Percentiles rank a stretch among this genome's conserved stretches.
phyloP scores from a whole-genome alignment of 805 yeast genomes.

The Cyberlindnera samutprakarnensis region DNA sequence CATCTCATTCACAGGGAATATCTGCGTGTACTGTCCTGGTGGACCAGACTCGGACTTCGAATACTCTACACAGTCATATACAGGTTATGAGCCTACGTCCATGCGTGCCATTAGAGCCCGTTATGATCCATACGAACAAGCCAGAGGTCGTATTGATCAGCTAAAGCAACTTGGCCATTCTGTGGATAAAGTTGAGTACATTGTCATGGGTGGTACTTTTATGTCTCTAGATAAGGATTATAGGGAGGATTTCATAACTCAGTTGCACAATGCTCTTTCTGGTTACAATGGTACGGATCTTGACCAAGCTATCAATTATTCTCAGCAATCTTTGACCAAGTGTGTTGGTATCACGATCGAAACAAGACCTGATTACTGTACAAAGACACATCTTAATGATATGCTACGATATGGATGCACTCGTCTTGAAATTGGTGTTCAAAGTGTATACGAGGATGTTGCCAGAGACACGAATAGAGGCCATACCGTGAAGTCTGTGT shows the following conservation, averaged over 20 bases:
- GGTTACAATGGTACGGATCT: slow-evolving; percentile 84
- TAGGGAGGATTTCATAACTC: slow-evolving; percentile 82
- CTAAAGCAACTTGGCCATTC: slow-evolving; percentile 91
- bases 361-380: slow-evolving; percentile 97
- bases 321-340: slow-evolving; percentile 91
- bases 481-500: slow-evolving; percentile 92
- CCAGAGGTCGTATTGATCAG: slow-evolving; percentile 95
- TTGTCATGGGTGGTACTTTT: slow-evolving; percentile 98
- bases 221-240: slow-evolving; percentile 90
- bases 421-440: slow-evolving; percentile 94
- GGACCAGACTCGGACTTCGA: slow-evolving; percentile 99
- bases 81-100: slow-evolving; percentile 98
- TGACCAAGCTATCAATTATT: slow-evolving; percentile 84
- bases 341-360: slow-evolving; percentile 99
- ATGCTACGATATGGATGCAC: slow-evolving; percentile 97
- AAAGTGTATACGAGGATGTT: slow-evolving; percentile 94
- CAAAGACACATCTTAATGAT: slow-evolving; percentile 89
- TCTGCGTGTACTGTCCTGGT: slow-evolving; percentile 98
- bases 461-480: slow-evolving; percentile 98
- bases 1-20: slow-evolving; percentile 97
- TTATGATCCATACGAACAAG: slow-evolving; percentile 97
- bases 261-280: slow-evolving; percentile 88
- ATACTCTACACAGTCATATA: slow-evolving; percentile 95
- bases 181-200: slow-evolving; percentile 95
- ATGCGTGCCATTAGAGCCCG: slow-evolving; percentile 99